Evolutionary conservation across 2,329 filamentous ascomycete genomes (phyloP).

Genomic region (Fusarium circinatum): DNA sequence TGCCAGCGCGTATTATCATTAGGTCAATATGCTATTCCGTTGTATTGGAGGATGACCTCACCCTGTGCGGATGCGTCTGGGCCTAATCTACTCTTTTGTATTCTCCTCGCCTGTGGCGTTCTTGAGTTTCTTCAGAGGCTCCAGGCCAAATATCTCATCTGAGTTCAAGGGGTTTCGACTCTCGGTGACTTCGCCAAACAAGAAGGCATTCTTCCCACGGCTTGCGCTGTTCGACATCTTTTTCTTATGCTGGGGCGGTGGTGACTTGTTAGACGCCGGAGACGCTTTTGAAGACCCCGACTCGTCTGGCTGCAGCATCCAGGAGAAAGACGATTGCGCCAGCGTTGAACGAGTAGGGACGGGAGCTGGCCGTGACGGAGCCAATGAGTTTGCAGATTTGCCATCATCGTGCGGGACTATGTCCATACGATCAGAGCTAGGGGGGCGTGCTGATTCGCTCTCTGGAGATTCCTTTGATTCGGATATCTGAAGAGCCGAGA

Average conservation of each 20-base stretch:
- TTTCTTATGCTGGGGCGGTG: slow-evolving; percentile 52
- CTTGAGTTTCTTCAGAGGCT: slow-evolving; percentile 55
- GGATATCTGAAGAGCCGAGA: slow-evolving; percentile 34
- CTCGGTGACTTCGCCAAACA: slow-evolving; percentile 65
- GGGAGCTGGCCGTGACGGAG: slow-evolving; percentile 40
- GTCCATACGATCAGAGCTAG: slow-evolving; percentile 33
- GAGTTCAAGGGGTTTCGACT: slow-evolving; percentile 51
- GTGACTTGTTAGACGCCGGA: slow-evolving; percentile 44
- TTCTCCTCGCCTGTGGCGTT: slow-evolving; percentile 9
- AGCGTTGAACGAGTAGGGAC: slow-evolving; percentile 72
- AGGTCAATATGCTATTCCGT: slow-evolving; percentile 4
- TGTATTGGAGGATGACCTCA: background rate
- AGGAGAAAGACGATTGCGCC: slow-evolving; percentile 80
- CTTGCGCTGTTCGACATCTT: slow-evolving; percentile 56
- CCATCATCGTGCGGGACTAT: slow-evolving; percentile 32
- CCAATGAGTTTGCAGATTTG: slow-evolving; percentile 2
- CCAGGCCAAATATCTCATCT: slow-evolving; percentile 66
- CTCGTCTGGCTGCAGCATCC: slow-evolving; percentile 75
- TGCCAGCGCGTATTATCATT: background rate
- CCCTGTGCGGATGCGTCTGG: background rate
- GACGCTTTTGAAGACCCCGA: slow-evolving; percentile 41
- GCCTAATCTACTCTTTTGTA: background rate
- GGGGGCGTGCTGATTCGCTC: slow-evolving; percentile 2
- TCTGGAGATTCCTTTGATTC: slow-evolving; percentile 7
- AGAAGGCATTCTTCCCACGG: slow-evolving; percentile 67